A percentile compares a stretch with the other conserved stretches of the same genome.
Evolutionary conservation across 768 basidiomycete species (phyloP).

Genomic region (Krasilnikovozyma curviuscula): DNA sequence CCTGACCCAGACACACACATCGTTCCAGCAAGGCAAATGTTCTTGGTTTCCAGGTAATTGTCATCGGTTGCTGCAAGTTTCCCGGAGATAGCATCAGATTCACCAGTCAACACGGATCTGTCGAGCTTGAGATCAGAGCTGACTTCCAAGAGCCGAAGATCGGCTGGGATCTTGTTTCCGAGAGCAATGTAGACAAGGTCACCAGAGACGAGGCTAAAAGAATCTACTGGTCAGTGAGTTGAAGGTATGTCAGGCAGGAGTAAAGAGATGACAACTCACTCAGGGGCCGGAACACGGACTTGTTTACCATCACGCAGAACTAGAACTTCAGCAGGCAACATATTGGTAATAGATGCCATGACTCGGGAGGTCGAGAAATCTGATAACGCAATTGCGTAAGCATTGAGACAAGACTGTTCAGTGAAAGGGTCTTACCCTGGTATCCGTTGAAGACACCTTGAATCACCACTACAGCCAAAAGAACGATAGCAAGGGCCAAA

Average conservation of each 20-base stretch:
- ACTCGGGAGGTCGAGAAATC: conserved; percentile 41
- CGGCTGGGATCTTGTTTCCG: conserved; percentile 25
- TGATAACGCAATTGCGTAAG: conserved; percentile 33
- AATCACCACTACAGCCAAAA: conserved; percentile 30
- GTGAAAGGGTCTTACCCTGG: neutral
- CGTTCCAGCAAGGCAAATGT: conserved; percentile 37
- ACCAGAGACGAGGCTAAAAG: conserved; percentile 20
- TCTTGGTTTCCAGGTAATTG: conserved; percentile 36
- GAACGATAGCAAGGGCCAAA: conserved; percentile 41
- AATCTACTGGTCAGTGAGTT: no score
- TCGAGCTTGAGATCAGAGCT: conserved; percentile 44
- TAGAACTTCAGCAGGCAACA: conserved; percentile 25
- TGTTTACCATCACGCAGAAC: conserved; percentile 20
- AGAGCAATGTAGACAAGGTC: conserved; percentile 18
- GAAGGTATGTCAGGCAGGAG: no score
- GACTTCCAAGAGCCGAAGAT: conserved; percentile 31
- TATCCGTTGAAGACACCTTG: conserved; percentile 17
- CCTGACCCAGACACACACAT: conserved; percentile 13
- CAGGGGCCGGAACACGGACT: conserved; percentile 15
- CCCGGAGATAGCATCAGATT: conserved; percentile 26
- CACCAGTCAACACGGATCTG: conserved; percentile 42
- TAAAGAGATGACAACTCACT: conserved; percentile 3
- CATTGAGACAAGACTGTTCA: conserved; percentile 4
- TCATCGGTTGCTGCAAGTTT: conserved; percentile 32
- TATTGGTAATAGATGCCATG: conserved; percentile 38